Conservation (phyloP, 306 rosid genomes). For the Vigna radiata region DNA sequence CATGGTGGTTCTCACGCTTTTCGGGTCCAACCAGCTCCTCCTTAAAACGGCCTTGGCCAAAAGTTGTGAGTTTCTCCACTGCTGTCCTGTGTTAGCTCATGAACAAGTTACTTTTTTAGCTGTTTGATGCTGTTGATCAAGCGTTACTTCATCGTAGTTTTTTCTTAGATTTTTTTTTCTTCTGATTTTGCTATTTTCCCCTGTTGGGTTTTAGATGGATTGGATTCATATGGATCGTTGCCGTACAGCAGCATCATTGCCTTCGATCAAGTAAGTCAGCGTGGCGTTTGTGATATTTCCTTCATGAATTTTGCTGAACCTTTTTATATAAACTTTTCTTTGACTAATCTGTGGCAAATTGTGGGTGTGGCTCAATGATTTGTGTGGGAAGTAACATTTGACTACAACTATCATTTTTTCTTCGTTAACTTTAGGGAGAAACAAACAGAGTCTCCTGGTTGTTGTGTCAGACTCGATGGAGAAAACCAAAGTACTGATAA, state of each 20-base stretch:
- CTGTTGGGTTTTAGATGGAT: conserved; percentile 46
- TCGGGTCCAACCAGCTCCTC: conserved; percentile 40
- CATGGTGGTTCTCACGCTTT: conserved; percentile 41
- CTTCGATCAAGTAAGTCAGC: conserved; percentile 59
- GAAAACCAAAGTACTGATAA: conserved; percentile 35
- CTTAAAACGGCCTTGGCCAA: conserved; percentile 41
- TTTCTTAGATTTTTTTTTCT: background rate
- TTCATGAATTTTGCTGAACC: background rate
- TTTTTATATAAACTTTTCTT: background rate
- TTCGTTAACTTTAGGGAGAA: conserved; percentile 48
- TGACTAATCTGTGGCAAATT: background rate
- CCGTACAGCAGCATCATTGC: conserved; percentile 42
- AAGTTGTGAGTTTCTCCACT: conserved; percentile 53
- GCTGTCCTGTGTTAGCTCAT: conserved; percentile 8
- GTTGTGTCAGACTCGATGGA: conserved; percentile 29
- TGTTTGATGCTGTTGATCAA: conserved; percentile 14
- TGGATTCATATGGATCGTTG: conserved; percentile 44
- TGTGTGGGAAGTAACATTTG: conserved; percentile 21
- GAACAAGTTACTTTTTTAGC: background rate
- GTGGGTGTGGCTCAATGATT: background rate
- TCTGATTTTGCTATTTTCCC: background rate
- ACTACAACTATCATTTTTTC: background rate
- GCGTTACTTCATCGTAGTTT: background rate
- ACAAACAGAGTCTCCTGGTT: conserved; percentile 41
- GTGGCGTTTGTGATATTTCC: background rate